A percentile compares a stretch with the other conserved stretches of the same genome.
These are phyloP conservation scores for Boletellus sp. DNA, from an alignment of 1,284 basidiomycete genomes.

Conservation along the genomic window DNA sequence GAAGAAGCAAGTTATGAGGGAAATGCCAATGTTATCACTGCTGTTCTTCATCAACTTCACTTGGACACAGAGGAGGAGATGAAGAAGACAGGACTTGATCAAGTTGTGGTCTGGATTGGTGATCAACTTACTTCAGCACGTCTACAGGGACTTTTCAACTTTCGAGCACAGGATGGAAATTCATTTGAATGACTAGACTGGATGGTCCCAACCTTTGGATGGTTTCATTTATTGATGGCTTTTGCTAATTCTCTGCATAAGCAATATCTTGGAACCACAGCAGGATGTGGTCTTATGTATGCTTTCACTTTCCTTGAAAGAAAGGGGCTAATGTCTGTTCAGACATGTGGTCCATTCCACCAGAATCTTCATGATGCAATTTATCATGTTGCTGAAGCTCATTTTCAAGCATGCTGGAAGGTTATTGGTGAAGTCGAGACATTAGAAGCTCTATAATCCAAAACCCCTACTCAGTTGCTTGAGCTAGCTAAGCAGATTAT, in stretches of 20 bases:
- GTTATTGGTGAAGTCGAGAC: neutral
- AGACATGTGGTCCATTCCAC: conserved; percentile 5
- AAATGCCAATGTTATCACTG: conserved; percentile 24
- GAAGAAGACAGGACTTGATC: conserved; percentile 6
- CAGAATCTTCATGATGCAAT: conserved; percentile 9
- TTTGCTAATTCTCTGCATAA: conserved; percentile 18
- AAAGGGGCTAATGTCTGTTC: conserved; percentile 9
- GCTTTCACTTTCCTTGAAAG: conserved; percentile 14
- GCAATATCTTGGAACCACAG: conserved; percentile 16
- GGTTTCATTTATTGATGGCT: conserved; percentile 21
- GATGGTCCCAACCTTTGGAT: conserved; percentile 2
- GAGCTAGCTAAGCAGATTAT: conserved; percentile 1
- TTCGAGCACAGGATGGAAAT: conserved; percentile 18
- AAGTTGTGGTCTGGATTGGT: conserved; percentile 10
- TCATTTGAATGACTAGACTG: conserved; percentile 21
- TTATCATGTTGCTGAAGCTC: conserved; percentile 2
- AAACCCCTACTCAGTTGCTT: neutral
- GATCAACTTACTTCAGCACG: conserved; percentile 26
- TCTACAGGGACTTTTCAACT: conserved; percentile 18
- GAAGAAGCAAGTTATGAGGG: conserved; percentile 39
- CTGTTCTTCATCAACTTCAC: conserved; percentile 17
- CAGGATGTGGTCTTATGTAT: conserved; percentile 13
- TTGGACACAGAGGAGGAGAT: conserved; percentile 7
- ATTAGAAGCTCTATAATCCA: neutral
- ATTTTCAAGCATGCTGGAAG: conserved; percentile 5